phyloP scores from a whole-genome alignment of 768 basidiomycete genomes.

The Russula abietina region DNA sequence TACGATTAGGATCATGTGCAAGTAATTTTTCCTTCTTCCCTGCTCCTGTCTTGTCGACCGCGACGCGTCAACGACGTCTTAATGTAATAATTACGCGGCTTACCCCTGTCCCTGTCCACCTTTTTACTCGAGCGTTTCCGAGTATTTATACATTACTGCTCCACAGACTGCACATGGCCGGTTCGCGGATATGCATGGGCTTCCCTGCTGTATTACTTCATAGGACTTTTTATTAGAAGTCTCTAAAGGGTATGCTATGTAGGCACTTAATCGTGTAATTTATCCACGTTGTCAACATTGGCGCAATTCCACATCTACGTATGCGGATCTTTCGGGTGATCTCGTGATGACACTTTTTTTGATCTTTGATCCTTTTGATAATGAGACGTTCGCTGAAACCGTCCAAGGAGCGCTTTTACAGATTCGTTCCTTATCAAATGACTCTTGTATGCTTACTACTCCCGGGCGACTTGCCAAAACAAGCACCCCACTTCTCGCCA shows the following conservation, averaged over 20 bases:
- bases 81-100: conserved; percentile 22
- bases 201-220: conserved; percentile 15
- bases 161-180: conserved; percentile 10
- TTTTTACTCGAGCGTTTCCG: conserved; percentile 5
- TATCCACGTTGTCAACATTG: conserved; percentile 21
- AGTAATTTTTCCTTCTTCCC: not conserved
- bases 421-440: not conserved
- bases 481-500: not conserved
- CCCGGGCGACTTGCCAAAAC: not conserved
- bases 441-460: not conserved
- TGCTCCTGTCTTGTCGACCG: not conserved
- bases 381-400: not conserved
- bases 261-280: conserved; percentile 24
- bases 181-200: conserved; percentile 19
- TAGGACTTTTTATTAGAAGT: conserved; percentile 23
- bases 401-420: not conserved
- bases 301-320: conserved; percentile 20
- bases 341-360: not conserved
- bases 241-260: conserved; percentile 21
- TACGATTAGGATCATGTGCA: not conserved
- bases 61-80: conserved; percentile 18
- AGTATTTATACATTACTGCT: conserved; percentile 20
- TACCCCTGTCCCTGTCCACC: not conserved
- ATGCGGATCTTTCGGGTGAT: conserved; percentile 18
- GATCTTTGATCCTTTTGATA: conserved; percentile 12